Base-by-base conservation (phyloP, 495 filamentous ascomycete species). In the Amniculicola lignicola region DNA sequence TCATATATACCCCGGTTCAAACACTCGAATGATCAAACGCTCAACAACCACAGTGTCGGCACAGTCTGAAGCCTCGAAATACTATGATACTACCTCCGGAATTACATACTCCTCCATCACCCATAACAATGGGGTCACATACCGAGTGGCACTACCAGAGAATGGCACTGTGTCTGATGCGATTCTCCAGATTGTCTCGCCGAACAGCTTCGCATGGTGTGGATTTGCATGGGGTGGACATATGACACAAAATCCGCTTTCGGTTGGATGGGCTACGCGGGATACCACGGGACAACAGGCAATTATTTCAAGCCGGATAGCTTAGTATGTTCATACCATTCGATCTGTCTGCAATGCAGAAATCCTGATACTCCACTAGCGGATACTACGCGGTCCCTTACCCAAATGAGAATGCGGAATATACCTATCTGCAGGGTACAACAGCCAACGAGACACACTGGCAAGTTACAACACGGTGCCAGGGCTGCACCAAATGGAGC, bases 371-470 rank as follows among this genome's bases (percentile, higher is more conserved):
- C 18, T 43, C 23, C 4, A 3, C 4, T 22, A 53, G 48, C 16
- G 41, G 49, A 3, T 54, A 53, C 48, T 41, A 46, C 35, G 33
- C 41, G 14, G 24, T 25, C 11, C 56, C 56, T 12, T 9, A 19
- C 15, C 18, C 66, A 3, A 77, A 77, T 44, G 60, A 72, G 0
- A 59, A 65, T 4, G 74, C 73, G 12, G 68, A 66, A 1, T 73
- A 78, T 64, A 69, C 66, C 12, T 59, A 72, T 9, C 66, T 78
- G 10, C 70, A 72, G 19, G 65, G 74, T 16, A 72, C 75, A 11
- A 58, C 61, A 3, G 56, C 61, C 43, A 79, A 79, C 51, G 61
- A 54, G 14, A 78, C 76, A 3, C 75, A 77, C 56, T 79, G 76
- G 76, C 72, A 75, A 28, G 65, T 77, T 14, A 72, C 73, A 14